Evolutionary conservation across 2,329 filamentous ascomycete species (phyloP), one percentile per base, ranked within the genome.

Genomic region (Trichoderma koningiopsis): DNA sequence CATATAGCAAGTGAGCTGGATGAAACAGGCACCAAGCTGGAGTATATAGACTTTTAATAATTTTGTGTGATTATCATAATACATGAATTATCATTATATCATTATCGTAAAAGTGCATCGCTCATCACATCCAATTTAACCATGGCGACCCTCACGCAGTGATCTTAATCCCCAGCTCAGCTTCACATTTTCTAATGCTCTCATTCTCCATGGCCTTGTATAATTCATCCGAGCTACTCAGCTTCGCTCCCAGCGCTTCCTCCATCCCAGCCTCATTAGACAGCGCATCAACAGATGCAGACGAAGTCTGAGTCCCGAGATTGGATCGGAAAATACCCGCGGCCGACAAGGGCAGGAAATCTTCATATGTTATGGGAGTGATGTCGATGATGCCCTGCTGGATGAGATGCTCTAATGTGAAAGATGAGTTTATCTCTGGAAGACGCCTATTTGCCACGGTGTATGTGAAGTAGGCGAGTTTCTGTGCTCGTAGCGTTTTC

Each of bases 241-340:
- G 49, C 3, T 49, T 43, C 8, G 35, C 57, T 0, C 69, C 70
- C 0, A 73, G 57, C 13, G 61, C 57, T 11, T 70, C 56, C n/a
- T 72, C 70, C 65, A 73, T 57, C 6, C 71, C 71, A 10, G 61
- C 56, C 6, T 68, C 49, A 14, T 73, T 70, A 0, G 70, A 27
- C 16, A 13, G n/a, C 14, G 64, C 55, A 7, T 60, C 56, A n/a
- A 52, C 53, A 16, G 29, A 14, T 40, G 52, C 56, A 29, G 58
- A 61, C 24, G 53, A 57, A 5, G 53, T 16, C 29, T 60, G 40
- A 22, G 56, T 52, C 19, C 64, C 64, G 5, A 84, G 72, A 24
- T 84, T 85, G 0, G 82, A 84, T 49, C 80, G 80, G 70, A 85
- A 85, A 49, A 87, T 87, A 0, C 84, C 84, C 0, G 83, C 85